Base-by-base conservation (phyloP, 2,329 filamentous ascomycete genomes). In the Aspergillus persii region DNA sequence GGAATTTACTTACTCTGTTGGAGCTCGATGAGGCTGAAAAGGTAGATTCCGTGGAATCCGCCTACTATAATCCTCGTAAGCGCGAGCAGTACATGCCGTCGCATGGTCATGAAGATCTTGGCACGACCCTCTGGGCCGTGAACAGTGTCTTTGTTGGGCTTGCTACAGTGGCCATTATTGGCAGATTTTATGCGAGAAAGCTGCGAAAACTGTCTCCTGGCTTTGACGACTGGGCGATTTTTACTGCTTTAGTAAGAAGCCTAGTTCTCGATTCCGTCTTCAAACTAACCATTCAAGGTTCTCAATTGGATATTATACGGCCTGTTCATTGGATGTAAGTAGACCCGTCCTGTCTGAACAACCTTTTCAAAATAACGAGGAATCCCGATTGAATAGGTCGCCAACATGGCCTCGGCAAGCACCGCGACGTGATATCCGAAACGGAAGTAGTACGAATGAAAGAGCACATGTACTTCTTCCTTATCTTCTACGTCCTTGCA, bases 201-300 rank as follows among this genome's bases (percentile, higher is more conserved):
- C 11, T 55, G n/a, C 46, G 44, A 26, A 50, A 39, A 12, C 5
- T 49, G 15, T 8, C 30, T 5, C 23, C 49, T 0, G 53, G 41
- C 44, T n/a, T 44, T 4, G 53, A 55, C 49, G 53, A 55, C 27
- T 55, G 53, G 53, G 44, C 53, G 27, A 55, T 55, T 3, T 27
- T 27, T 12, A 4, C 49, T 1, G 53, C 53, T 27, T 8, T 55
- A 44, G 53, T 55, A 39, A 47, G 15, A 12, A n/a, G 1, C 18
- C 18, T 4, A 48, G 5, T 9, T n/a, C 7, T 7, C 29, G 31
- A n/a, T 18, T 9, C 18, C 27, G 44, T 23, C 4, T 3, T 3
- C 26, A 54, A 5, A 8, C n/a, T 30, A 18, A 39, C 44, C 18
- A 33, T 48, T 15, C 3, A 2, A 55, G 53, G 9, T 55, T 4